These are phyloP conservation scores for Peniophora sp. DNA, from an alignment of 1,284 basidiomycete genomes.

Conservation along the genomic window DNA sequence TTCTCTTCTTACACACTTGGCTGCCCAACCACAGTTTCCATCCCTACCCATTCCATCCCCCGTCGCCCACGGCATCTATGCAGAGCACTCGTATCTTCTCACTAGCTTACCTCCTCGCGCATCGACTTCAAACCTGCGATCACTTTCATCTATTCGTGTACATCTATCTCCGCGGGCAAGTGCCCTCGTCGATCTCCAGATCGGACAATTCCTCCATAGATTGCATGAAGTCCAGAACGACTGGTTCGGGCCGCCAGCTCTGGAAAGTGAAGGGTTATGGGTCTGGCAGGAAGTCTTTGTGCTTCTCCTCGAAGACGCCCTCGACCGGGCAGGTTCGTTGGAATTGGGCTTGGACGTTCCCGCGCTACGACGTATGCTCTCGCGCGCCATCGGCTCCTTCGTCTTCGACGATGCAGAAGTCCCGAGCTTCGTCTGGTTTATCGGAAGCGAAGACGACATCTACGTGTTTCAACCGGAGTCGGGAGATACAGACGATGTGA, in stretches of 20 bases:
- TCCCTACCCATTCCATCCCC: constrained; percentile 17
- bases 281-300: constrained; percentile 72
- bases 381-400: constrained; percentile 63
- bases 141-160: constrained; percentile 27
- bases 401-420: constrained; percentile 70
- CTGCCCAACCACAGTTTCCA: constrained; percentile 9
- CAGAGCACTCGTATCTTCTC: constrained; percentile 16
- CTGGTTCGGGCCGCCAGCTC: constrained; percentile 53
- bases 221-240: constrained; percentile 65
- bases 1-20: constrained; percentile 15
- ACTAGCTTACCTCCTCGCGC: constrained; percentile 20
- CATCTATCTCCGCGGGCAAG: constrained; percentile 33
- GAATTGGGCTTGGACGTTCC: constrained; percentile 18
- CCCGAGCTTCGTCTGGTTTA: constrained; percentile 56
- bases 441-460: constrained; percentile 46
- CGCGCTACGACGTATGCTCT: constrained; percentile 42
- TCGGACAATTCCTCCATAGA: constrained; percentile 50
- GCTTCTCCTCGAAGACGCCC: constrained; percentile 42
- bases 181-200: constrained; percentile 43
- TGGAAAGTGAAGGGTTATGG: constrained; percentile 34
- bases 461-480: constrained; percentile 25
- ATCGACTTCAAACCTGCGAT: constrained; percentile 10
- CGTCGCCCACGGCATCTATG: constrained; percentile 13
- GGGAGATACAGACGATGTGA: constrained; percentile 19
- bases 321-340: constrained; percentile 22